A percentile compares a stretch with the other conserved stretches of the same genome.
phyloP scores from a whole-genome alignment of 345 rosid species.

The Citrus reticulata region DNA sequence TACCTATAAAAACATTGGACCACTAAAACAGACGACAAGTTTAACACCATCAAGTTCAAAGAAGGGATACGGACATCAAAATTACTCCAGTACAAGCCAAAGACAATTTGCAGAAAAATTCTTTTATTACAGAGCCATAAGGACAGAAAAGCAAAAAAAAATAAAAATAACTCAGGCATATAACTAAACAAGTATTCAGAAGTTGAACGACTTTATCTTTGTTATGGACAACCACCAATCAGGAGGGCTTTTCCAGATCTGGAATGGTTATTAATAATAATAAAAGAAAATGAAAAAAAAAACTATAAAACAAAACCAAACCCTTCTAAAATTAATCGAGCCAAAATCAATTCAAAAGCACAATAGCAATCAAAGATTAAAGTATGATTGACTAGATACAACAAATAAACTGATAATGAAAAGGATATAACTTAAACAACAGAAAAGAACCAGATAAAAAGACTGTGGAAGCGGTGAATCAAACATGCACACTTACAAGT shows the following conservation, averaged over 20 bases:
- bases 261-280: neutral
- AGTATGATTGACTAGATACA: neutral
- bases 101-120: neutral
- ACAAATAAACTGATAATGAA: neutral
- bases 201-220: neutral
- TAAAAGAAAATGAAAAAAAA: neutral
- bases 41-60: neutral
- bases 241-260: neutral
- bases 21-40: neutral
- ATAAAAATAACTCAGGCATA: neutral
- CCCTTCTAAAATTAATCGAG: neutral
- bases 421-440: neutral
- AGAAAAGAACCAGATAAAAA: neutral
- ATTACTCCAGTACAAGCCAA: neutral
- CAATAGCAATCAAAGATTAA: neutral
- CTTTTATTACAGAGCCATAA: neutral
- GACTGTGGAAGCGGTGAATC: neutral
- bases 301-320: neutral
- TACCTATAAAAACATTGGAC: neutral
- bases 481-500: constrained; percentile 45
- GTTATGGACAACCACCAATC: neutral
- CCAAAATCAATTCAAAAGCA: neutral
- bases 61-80: neutral
- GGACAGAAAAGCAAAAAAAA: neutral
- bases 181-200: neutral